Conservation (phyloP, 1,284 basidiomycete genomes). For the Mycena citricolor region DNA sequence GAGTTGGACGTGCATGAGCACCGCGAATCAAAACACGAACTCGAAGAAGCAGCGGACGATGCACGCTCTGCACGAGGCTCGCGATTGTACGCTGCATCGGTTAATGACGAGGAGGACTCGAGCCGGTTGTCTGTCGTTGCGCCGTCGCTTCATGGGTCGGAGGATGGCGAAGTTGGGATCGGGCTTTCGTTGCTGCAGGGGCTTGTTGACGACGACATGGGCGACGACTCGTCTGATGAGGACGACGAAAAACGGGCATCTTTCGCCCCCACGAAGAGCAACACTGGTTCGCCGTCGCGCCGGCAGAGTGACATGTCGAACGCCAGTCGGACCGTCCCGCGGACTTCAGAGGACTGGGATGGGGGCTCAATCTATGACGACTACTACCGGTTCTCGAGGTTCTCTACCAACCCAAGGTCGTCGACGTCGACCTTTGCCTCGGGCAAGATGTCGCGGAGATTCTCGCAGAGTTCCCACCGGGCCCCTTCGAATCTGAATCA, state of each 20-base stretch:
- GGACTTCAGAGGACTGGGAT: conserved; percentile 16
- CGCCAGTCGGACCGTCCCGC: conserved; percentile 1
- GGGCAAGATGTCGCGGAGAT: conserved; percentile 7
- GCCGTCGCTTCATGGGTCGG: conserved; percentile 18
- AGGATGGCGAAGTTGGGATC: conserved; percentile 63
- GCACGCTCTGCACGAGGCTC: too few relatives aligned
- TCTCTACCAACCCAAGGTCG: conserved; percentile 16
- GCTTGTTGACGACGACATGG: conserved; percentile 41
- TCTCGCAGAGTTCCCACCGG: conserved; percentile 18
- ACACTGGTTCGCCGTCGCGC: not conserved
- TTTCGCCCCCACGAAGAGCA: conserved; percentile 1
- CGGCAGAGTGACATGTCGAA: conserved; percentile 12
- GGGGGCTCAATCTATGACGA: conserved; percentile 21
- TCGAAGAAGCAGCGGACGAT: too few relatives aligned
- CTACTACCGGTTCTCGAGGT: conserved; percentile 21
- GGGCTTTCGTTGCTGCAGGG: conserved; percentile 65
- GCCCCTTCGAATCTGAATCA: not conserved
- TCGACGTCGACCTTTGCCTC: conserved; percentile 20
- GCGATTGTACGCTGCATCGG: conserved; percentile 5
- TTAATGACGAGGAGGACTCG: conserved; percentile 3
- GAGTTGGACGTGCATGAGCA: too few relatives aligned
- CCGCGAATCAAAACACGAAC: too few relatives aligned
- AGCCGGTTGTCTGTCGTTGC: conserved; percentile 17
- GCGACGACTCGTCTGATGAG: conserved; percentile 39
- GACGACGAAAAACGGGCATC: conserved; percentile 31